These are phyloP conservation scores for Hypoxylon sp. DNA, from an alignment of 2,329 filamentous ascomycete genomes.

Conservation along the genomic window DNA sequence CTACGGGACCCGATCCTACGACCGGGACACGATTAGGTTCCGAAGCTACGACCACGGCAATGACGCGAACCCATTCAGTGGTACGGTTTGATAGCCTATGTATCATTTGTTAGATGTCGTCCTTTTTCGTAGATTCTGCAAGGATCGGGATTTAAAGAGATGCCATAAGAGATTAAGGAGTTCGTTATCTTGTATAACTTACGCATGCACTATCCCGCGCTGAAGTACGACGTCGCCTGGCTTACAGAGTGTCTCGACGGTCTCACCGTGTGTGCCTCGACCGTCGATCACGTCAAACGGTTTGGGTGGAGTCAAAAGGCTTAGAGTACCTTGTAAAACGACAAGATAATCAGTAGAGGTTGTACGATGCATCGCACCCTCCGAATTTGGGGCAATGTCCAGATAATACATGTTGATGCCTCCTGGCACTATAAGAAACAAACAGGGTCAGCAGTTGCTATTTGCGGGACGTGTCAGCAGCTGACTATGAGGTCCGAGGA, in stretches of 20 bases:
- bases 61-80: conserved; percentile 50
- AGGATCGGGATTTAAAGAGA: background rate
- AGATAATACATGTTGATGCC: conserved; percentile 53
- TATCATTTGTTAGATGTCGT: conserved; percentile 15
- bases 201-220: conserved; percentile 55
- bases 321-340: conserved; percentile 51
- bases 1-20: conserved; percentile 19
- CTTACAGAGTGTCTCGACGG: conserved; percentile 50
- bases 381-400: conserved; percentile 52
- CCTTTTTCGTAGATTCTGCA: background rate
- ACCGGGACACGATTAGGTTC: conserved; percentile 47
- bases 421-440: conserved; percentile 48
- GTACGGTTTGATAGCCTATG: conserved; percentile 52
- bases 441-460: conserved; percentile 29
- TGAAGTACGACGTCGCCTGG: conserved; percentile 53
- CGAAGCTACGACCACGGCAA: conserved; percentile 47
- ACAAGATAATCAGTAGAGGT: conserved; percentile 54
- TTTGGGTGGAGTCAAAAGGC: conserved; percentile 49
- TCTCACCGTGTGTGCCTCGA: conserved; percentile 48
- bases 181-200: conserved; percentile 44
- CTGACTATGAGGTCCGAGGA: conserved; percentile 10
- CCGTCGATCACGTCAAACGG: conserved; percentile 49
- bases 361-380: conserved; percentile 54
- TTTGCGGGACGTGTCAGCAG: conserved; percentile 30
- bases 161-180: background rate